Base-by-base conservation (phyloP, 2,329 filamentous ascomycete genomes). In the Talaromyces sp. region DNA sequence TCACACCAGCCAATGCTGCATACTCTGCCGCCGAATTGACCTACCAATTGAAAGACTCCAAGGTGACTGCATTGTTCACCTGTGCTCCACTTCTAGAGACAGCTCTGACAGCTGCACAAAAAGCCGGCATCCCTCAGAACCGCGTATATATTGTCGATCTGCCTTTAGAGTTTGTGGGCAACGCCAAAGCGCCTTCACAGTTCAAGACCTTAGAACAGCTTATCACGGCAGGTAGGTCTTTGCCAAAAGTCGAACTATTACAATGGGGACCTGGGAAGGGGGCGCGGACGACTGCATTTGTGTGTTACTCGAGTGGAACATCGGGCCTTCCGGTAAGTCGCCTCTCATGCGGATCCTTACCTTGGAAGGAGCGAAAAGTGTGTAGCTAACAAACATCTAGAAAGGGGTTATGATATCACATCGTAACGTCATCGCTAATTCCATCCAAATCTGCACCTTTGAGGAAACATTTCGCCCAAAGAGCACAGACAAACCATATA, bases 371-470 rank as follows among this genome's bases (percentile, higher is more conserved):
- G 25, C 25, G 53, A 4, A 13, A 13, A 22, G 31, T 34, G 11
- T 3, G 36, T 27, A 38, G 34, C 68, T 73, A 58, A 73, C 40
- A 19, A 29, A 11, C 31, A 45, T 38, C 31, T 65, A 91, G 86
- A 92, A 93, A 89, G 91, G 90, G 53, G 91, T 93, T 62, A 92
- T 91, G 88, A 91, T 94, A 66, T 91, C 90, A 3, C 91, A 94
- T 74, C 80, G 80, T 43, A 94, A 94, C 69, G 88, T 93, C 51
- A 93, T 94, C 58, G 86, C 91, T 61, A 94, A 93, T 72, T 84
- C 87, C 0, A 72, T 92, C 56, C 90, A 93, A 74, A 82, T 88
- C 63, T 73, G 72, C 6, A 73, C 82, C 0, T 87, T 78, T 67
- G 86, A 89, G 51, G 74, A 78, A 36, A 70, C 74, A 0, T 72